phyloP scores from a whole-genome alignment of 441 rosid species.

The Gossypium schwendimanii region DNA sequence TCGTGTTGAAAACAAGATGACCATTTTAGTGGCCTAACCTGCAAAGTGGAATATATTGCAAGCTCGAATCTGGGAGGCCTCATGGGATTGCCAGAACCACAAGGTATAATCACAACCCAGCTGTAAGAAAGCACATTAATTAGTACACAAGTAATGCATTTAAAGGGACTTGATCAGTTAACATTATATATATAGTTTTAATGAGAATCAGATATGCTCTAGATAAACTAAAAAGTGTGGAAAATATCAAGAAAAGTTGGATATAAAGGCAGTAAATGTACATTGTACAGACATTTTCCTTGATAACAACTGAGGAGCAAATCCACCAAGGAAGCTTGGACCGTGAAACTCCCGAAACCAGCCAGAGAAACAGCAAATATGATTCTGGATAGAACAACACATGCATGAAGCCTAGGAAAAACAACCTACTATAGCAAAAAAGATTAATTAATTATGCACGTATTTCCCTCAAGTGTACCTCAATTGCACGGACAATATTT shows the following conservation, averaged over 20 bases:
- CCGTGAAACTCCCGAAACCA: conserved; percentile 48
- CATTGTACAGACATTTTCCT: conserved; percentile 39
- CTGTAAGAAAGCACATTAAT: conserved; percentile 26
- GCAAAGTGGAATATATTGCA: conserved; percentile 38
- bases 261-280: background rate
- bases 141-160: conserved; percentile 13
- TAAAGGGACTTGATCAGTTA: conserved; percentile 2
- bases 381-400: conserved; percentile 26
- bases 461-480: conserved; percentile 30
- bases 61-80: conserved; percentile 42
- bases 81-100: conserved; percentile 32
- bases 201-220: conserved; percentile 1
- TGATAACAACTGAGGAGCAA: conserved; percentile 39
- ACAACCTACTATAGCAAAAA: conserved; percentile 2
- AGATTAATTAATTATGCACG: background rate
- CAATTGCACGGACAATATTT: conserved; percentile 40
- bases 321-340: conserved; percentile 45
- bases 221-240: background rate
- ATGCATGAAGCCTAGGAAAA: background rate
- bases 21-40: conserved; percentile 24
- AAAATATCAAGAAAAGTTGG: background rate
- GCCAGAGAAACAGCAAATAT: conserved; percentile 45
- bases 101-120: conserved; percentile 49
- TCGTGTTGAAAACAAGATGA: conserved; percentile 2
- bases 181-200: conserved; percentile 1